Evolutionary conservation across 1,284 basidiomycete genomes (phyloP), one percentile per base, ranked within the genome.

Genomic region (Ustilago bromivora): DNA sequence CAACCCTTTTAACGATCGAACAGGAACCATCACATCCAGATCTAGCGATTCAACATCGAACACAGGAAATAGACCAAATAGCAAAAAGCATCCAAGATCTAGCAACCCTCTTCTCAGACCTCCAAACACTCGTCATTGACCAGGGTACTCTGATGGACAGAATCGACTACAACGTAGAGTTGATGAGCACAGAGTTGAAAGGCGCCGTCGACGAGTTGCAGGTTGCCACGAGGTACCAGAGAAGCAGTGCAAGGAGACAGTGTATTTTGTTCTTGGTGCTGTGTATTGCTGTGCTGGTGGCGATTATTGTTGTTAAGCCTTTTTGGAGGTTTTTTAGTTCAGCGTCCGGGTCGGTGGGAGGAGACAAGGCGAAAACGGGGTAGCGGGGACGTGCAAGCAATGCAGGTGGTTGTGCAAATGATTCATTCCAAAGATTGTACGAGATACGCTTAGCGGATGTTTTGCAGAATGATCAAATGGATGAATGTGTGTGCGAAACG

Each of bases 101-200:
- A 28, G 96, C 96, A 1, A 95, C 96, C 82, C 90, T 99, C 51
- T 99, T 99, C 89, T 94, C 96, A 81, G 97, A 99, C 85, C 89
- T 99, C 46, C 93, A 92, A 28, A 90, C 90, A 46, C 90, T 99
- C 70, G 95, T 99, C 64, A 98, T 99, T 76, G 97, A 99, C 87
- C 97, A 99, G 86, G 97, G 97, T 12, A 98, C 96, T 10, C 90
- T 99, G 61, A 89, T 99, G 65, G 97, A 99, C 87, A 93, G 94
- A 47, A 91, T 99, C 65, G 97, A 99, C 87, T 99, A 95, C 88
- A 99, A 99, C 85, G 94, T 99, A 64, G 95, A 98, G 86, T 92
- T 93, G 86, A 95, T 96, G 23, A 91, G 92, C 8, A 90, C 90
- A 28, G 90, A 95, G 65, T 90, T 97, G 85, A 87, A 91, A 64